Percentiles rank a stretch among this genome's conserved stretches.
These are phyloP conservation scores for Sclerotiophoma versabilis DNA, from an alignment of 2,329 filamentous ascomycete species.

Conservation along the genomic window DNA sequence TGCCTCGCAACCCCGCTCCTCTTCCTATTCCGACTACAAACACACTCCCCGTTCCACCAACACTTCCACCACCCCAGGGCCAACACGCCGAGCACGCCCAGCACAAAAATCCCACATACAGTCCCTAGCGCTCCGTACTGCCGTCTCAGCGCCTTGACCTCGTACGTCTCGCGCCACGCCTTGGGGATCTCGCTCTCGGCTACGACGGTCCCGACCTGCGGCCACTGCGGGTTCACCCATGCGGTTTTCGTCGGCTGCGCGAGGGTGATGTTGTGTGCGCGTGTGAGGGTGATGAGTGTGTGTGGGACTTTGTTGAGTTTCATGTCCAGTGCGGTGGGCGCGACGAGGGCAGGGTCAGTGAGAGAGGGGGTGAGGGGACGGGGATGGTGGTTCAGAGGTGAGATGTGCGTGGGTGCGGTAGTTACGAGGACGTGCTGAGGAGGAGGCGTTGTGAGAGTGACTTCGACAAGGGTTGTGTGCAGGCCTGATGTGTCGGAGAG, in stretches of 20 bases:
- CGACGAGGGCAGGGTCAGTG: not conserved
- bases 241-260: too few species aligned
- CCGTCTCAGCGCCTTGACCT: not conserved
- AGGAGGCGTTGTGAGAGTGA: not conserved
- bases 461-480: not conserved
- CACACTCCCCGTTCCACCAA: not conserved
- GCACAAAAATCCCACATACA: not conserved
- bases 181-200: not conserved
- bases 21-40: not conserved
- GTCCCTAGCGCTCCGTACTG: not conserved
- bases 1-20: not conserved
- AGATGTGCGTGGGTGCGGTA: not conserved
- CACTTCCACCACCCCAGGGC: not conserved
- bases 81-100: slow-evolving; percentile 4
- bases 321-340: not conserved
- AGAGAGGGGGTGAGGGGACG: not conserved
- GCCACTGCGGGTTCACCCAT: too few species aligned
- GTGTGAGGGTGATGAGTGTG: not conserved
- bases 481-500: not conserved
- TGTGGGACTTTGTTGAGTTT: not conserved
- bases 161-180: not conserved
- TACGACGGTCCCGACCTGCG: not conserved
- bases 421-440: not conserved
- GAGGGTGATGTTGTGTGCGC: not conserved
- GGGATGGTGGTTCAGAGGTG: not conserved